Percentiles rank a stretch among this genome's conserved stretches.
Evolutionary conservation across 495 filamentous ascomycete species (phyloP).

Genomic region (Penicillium parvum): DNA sequence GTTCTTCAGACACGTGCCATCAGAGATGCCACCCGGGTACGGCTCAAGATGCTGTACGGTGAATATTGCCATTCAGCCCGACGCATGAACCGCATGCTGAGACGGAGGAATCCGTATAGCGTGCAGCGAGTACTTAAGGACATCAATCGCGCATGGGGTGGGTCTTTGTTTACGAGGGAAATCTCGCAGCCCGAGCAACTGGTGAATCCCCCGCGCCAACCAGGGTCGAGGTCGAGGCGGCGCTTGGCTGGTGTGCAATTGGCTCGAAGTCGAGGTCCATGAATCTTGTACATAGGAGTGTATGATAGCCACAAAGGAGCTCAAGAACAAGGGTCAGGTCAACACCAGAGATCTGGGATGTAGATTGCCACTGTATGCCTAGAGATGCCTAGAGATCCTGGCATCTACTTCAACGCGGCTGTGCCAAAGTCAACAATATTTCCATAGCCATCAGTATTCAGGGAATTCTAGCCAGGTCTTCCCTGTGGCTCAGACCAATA

Average conservation of each 20-base stretch:
- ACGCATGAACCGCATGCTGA: conserved; percentile 34
- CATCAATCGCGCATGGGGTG: conserved; percentile 35
- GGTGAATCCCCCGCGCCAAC: conserved; percentile 23
- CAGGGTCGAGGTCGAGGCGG: conserved; percentile 1
- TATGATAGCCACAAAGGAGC: no score
- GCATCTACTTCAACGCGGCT: no score
- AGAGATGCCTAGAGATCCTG: no score
- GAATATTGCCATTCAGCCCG: conserved; percentile 22
- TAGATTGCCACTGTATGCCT: no score
- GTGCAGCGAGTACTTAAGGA: conserved; percentile 27
- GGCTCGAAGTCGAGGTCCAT: conserved; percentile 2
- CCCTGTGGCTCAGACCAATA: no score
- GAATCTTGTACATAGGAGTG: no score
- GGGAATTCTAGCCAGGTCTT: no score
- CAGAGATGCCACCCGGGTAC: conserved; percentile 39
- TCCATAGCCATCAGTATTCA: no score
- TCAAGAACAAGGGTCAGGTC: no score
- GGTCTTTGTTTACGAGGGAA: conserved; percentile 25
- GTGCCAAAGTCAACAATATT: no score
- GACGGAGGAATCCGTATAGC: conserved; percentile 32
- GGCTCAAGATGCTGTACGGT: conserved; percentile 50
- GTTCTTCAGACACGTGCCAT: conserved; percentile 34
- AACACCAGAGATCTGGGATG: no score
- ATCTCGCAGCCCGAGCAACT: conserved; percentile 8
- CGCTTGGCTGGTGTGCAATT: background rate